phyloP scores from a whole-genome alignment of 805 yeast species.

The Soucietia sequanensis region DNA sequence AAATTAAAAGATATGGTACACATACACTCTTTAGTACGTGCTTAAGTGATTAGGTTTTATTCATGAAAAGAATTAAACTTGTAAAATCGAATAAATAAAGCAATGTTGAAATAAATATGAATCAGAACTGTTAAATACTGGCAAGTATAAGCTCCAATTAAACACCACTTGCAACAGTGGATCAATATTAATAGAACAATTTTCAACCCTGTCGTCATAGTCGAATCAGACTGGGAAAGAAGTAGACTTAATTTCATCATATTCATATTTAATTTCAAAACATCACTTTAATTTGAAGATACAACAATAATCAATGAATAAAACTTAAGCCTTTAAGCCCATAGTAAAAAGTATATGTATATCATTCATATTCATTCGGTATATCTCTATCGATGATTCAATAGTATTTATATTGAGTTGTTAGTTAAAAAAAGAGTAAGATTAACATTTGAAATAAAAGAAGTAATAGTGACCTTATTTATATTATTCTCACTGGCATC shows the following conservation, averaged over 20 bases:
- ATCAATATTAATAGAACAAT: constrained; percentile 38
- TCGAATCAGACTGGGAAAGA: constrained; percentile 93
- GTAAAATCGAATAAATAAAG: too few relatives aligned
- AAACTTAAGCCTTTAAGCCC: constrained; percentile 20
- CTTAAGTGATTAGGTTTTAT: constrained; percentile 21
- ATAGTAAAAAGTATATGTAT: constrained; percentile 12
- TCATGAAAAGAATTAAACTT: neutral
- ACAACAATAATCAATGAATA: constrained; percentile 2
- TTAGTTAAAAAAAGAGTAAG: too few relatives aligned
- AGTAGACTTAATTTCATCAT: constrained; percentile 59
- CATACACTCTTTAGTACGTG: constrained; percentile 22
- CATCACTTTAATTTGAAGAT: neutral
- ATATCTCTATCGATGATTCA: too few relatives aligned
- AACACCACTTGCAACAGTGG: constrained; percentile 40
- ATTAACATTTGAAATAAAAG: too few relatives aligned
- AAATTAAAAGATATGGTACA: neutral
- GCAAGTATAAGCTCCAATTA: constrained; percentile 75
- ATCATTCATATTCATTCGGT: too few relatives aligned
- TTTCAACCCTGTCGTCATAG: constrained; percentile 87
- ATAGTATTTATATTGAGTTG: too few relatives aligned
- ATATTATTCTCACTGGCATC: too few relatives aligned
- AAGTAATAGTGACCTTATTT: too few relatives aligned
- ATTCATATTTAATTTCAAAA: constrained; percentile 16
- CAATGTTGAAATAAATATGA: constrained; percentile 23
- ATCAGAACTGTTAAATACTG: constrained; percentile 75